Evolutionary conservation across 2,329 filamentous ascomycete species (phyloP).

Genomic region (Ophiocordyceps unilateralis): DNA sequence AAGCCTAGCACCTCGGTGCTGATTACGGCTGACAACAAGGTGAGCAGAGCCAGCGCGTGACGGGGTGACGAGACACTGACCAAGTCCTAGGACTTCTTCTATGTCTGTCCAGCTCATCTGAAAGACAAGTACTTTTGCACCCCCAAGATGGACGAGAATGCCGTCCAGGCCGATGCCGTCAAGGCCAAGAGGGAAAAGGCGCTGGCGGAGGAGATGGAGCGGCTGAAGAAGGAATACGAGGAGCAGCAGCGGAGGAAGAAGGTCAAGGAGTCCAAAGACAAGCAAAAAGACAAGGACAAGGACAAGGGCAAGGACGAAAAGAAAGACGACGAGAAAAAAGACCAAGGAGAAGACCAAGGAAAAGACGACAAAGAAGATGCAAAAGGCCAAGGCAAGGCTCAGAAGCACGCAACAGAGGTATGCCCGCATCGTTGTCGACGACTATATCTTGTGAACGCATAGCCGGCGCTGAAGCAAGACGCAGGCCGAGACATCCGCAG

Average conservation of each 20-base stretch:
- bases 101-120: conserved; percentile 68
- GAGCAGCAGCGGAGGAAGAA: conserved; percentile 52
- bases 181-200: conserved; percentile 45
- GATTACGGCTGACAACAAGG: conserved; percentile 79
- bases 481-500: conserved; percentile 6
- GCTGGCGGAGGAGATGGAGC: conserved; percentile 44
- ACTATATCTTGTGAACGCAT: too few relatives aligned
- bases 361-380: conserved; percentile 11
- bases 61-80: background rate
- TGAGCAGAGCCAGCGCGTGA: conserved; percentile 15
- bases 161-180: conserved; percentile 43
- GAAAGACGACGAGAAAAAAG: conserved; percentile 15
- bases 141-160: conserved; percentile 53
- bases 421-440: background rate
- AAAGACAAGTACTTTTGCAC: conserved; percentile 68
- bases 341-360: conserved; percentile 2
- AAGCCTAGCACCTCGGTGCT: conserved; percentile 76
- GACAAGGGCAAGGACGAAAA: conserved; percentile 9
- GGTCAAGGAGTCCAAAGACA: conserved; percentile 43
- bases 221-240: conserved; percentile 61
- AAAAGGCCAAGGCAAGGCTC: conserved; percentile 11
- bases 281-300: conserved; percentile 15
- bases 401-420: conserved; percentile 2
- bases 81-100: conserved; percentile 58
- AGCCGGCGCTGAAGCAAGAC: conserved; percentile 3